Evolutionary conservation across 176 grass and related monocot species (phyloP), one percentile per base, ranked within the genome.

Genomic region (Calamus simplicifolius): DNA sequence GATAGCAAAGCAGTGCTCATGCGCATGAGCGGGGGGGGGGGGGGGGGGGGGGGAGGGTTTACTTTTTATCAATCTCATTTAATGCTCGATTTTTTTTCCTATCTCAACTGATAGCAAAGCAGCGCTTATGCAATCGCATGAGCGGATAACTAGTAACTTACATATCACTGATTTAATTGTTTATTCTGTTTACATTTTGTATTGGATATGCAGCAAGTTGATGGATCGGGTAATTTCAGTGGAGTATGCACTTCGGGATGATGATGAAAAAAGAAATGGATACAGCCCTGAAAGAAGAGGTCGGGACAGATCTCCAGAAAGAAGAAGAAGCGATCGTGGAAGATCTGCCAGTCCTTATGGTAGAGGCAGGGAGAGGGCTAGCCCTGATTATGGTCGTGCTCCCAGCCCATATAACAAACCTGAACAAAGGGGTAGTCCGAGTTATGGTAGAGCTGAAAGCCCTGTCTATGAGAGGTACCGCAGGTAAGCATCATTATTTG

Each of bases 141-240:
- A 23, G 21, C 21, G 21, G 21, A 23, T 23, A 23, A 23, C 21
- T 23, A 1, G 21, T 12, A 13, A 43, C 35, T 43, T 38, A 10
- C 12, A 8, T 12, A 13, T 43, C 35, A 43, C 35, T 13, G 10
- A 43, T 43, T 43, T 25, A 29, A 31, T 27, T 55, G 6, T 15
- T 15, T 35, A 25, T n/a, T 28, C 62, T 51, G 4, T 38, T 43
- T 48, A 7, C 26, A 18, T 67, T 25, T 27, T 64, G 55, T 60
- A 78, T 60, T 58, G 75, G 55, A 68, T 69, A 62, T 43, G 29
- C 81, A 93, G 94, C 60, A 64, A 79, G 21, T 77, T 98, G 60
- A 67, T 98, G 88, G 94, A 98, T 70, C 80, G 84, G 69, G 81
- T 98, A 60, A 82, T 98, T 19, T 92, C 94, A 31, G 88, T 98